Base-by-base conservation (phyloP, 352 stramenopile species). In the Peronosclerospora sorghi region DNA sequence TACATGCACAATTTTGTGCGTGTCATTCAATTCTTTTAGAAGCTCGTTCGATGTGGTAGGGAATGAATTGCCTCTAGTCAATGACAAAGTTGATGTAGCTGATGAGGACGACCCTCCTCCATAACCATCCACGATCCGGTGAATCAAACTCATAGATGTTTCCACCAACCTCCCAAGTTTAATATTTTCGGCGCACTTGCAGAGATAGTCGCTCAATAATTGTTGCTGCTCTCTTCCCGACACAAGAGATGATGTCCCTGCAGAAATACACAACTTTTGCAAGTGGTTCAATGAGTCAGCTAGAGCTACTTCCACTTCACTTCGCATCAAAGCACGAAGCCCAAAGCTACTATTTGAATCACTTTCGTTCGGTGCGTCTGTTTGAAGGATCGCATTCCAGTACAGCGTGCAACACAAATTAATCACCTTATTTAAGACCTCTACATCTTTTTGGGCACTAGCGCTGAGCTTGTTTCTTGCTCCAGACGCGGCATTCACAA, bases 121-220 rank as follows among this genome's bases (percentile, higher is more conserved):
- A 19, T 61, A 63, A 5, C 69, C 75, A 41, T 84, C 67, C 6
- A 70, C 69, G 17, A 93, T 64, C 7, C 66, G 65, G 35, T 86
- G 62, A 24, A 93, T 73, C 27, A 93, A 64, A 42, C 59, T 73
- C 69, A 88, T 83, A 0, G 77, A 83, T n/a, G 69, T 81, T 42
- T 86, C 68, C 19, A 86, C 70, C 27, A 74, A 40, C 6, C 51
- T 56, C 6, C 70, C 58, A 26, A 44, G 49, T 32, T 77, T 66
- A 35, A 90, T 86, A 32, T 83, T 84, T 10, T 73, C 55, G 6
- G 70, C 64, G 45, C 77, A 87, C 28, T 85, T 83, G n/a, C 64
- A 50, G 12, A 90, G 20, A 59, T 90, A 90, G 21, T 84, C 60
- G 14, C 64, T 68, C 18, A 87, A 35, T 15, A 84, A 55, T n/a